Base-by-base conservation (phyloP, 2,329 filamentous ascomycete species). In the Botrytis galanthina region DNA sequence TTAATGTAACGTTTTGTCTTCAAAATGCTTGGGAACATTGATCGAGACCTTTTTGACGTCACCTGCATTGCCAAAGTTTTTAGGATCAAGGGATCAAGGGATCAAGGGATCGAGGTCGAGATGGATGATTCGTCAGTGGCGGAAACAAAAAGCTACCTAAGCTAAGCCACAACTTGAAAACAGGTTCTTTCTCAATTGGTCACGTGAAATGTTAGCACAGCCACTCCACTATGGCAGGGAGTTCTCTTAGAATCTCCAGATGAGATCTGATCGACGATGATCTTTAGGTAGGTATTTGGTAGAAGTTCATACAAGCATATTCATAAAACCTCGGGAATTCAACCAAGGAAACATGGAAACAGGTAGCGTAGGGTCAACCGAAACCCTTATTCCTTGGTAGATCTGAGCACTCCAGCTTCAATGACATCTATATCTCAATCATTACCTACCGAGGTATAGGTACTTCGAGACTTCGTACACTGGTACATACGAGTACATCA, bases 41-140 rank as follows among this genome's bases (percentile, higher is more conserved):
- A 37, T 66, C 63, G 29, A 51, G 63, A 51, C 63, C 63, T 66
- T 66, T 26, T 26, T 66, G 63, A 66, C 63, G 63, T 66, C 63
- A n/a, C n/a, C n/a, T n/a, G n/a, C n/a, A 39, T 39, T 42, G 37
- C 26, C 37, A 37, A 16, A 62, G 60, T 9, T 42, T 18, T n/a
- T 16, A 29, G 51, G 48, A 54, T 54, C 48, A 51, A 51, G 26
- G 48, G 48, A 51, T 51, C 22, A 51, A 48, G 46, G 48, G 26
- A 54, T 29, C 26, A 54, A 54, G 51, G 51, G n/a, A 54, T 54
- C n/a, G 8, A n/a, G 18, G 18, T n/a, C 51, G 29, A 12, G 48
- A 51, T 51, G n/a, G 48, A 4, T 26, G 51, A 57, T 29, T 29
- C n/a, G 51, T 57, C 51, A 57, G 51, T 57, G 51, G 51, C n/a